Evolutionary conservation across 495 filamentous ascomycete species (phyloP).

Genomic region (Xylaria longipes): DNA sequence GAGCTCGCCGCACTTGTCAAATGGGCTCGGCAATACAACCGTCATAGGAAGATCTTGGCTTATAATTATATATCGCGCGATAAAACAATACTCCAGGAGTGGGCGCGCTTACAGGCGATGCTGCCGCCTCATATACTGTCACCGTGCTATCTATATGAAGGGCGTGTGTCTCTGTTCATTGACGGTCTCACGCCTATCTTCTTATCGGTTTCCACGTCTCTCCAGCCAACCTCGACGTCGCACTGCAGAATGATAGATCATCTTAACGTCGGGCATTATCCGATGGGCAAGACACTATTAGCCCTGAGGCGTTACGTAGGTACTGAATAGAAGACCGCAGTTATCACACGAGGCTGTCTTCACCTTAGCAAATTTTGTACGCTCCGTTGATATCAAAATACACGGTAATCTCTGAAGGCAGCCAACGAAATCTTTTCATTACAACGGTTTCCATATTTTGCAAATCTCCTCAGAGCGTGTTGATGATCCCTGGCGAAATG

Average conservation of each 20-base stretch:
- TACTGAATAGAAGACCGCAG: background rate
- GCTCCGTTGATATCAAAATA: background rate
- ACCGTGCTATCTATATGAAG: background rate
- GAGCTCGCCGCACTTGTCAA: constrained; percentile 7
- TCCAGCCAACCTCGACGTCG: background rate
- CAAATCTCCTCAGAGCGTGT: background rate
- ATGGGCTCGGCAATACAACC: constrained; percentile 11
- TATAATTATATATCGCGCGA: too few relatives aligned
- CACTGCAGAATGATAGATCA: background rate
- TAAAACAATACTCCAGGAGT: background rate
- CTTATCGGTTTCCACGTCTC: background rate
- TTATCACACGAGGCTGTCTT: background rate
- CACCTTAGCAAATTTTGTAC: background rate
- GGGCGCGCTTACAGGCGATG: constrained; percentile 16
- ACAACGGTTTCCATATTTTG: background rate
- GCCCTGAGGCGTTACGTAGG: background rate
- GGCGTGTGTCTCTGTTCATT: background rate
- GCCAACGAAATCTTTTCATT: background rate
- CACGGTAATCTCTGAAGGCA: background rate
- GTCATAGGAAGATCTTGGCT: background rate
- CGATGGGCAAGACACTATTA: background rate
- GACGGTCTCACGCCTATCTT: background rate
- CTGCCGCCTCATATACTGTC: background rate
- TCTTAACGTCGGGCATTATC: background rate
- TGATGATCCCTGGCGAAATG: background rate